Conservation (phyloP, 1,139 yeast species). For the Suhomyces taliae region DNA sequence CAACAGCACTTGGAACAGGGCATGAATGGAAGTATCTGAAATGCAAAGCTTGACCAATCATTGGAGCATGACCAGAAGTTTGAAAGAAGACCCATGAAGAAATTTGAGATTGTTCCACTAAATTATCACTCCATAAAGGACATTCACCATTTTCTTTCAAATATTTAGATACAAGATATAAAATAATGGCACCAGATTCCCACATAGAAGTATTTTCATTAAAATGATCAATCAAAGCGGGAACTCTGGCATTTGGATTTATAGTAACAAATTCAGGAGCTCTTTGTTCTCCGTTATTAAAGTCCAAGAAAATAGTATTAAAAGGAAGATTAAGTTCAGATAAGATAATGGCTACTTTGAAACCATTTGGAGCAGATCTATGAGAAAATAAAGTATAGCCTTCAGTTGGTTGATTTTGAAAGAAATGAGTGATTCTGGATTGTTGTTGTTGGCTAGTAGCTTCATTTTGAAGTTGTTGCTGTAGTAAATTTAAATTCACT, state of each 20-base stretch:
- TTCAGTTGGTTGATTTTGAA: constrained; percentile 74
- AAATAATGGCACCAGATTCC: constrained; percentile 92
- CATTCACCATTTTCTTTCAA: constrained; percentile 72
- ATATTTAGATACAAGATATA: constrained; percentile 70
- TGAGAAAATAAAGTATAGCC: constrained; percentile 90
- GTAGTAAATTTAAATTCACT: constrained; percentile 40
- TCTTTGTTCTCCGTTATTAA: constrained; percentile 85
- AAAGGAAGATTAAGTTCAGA: constrained; percentile 80
- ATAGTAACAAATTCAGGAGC: constrained; percentile 90
- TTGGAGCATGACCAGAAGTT: constrained; percentile 95
- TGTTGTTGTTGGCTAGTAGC: constrained; percentile 39
- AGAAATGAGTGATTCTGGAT: constrained; percentile 69
- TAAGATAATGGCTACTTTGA: constrained; percentile 88
- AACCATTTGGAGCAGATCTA: constrained; percentile 94
- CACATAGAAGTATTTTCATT: constrained; percentile 79
- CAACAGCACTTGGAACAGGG: constrained; percentile 85
- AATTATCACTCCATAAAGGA: constrained; percentile 75
- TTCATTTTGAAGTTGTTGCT: constrained; percentile 43
- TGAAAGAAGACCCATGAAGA: constrained; percentile 91
- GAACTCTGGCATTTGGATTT: constrained; percentile 93
- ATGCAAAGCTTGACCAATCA: constrained; percentile 97
- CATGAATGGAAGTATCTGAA: constrained; percentile 88
- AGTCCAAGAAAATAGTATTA: constrained; percentile 84
- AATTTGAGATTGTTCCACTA: constrained; percentile 83
- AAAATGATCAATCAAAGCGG: constrained; percentile 87